Evolutionary conservation across 352 stramenopile species (phyloP).

Genomic region (Plasmopara halstedii): DNA sequence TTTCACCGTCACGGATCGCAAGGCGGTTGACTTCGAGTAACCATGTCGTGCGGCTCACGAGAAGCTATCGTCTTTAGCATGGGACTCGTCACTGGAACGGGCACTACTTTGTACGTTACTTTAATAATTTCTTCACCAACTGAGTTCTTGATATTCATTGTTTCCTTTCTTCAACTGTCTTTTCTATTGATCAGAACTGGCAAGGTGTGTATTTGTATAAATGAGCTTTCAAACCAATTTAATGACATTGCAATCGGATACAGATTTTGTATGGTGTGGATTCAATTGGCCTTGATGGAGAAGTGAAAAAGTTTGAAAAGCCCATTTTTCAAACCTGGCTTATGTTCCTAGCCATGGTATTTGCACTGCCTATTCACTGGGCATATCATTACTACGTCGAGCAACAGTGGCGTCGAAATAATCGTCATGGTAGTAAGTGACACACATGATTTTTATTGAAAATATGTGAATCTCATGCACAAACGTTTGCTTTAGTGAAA

Average conservation of each 20-base stretch:
- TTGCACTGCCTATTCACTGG: conserved; percentile 90
- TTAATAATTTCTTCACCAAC: neutral
- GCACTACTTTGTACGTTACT: conserved; percentile 68
- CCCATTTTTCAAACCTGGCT: conserved; percentile 94
- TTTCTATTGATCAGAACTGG: too few relatives aligned
- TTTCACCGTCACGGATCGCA: too few relatives aligned
- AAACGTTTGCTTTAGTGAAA: conserved; percentile 33
- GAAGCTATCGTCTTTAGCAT: conserved; percentile 73
- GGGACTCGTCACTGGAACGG: conserved; percentile 74
- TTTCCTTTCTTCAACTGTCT: conserved; percentile 2
- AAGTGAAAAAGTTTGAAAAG: conserved; percentile 91
- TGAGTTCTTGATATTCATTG: conserved; percentile 2
- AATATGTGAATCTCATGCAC: neutral
- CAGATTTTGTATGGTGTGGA: conserved; percentile 92
- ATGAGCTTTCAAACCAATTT: neutral
- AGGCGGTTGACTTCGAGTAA: neutral
- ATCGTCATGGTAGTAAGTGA: conserved; percentile 54
- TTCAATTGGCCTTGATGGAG: conserved; percentile 78
- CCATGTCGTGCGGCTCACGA: conserved; percentile 75
- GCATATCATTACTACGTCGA: conserved; percentile 74
- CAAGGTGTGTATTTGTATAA: conserved; percentile 33
- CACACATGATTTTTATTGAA: neutral
- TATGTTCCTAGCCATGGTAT: conserved; percentile 96
- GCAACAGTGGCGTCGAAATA: conserved; percentile 51
- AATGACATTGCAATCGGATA: neutral